Evolutionary conservation across 2,329 filamentous ascomycete species (phyloP).

Genomic region (Colletotrichum noveboracense): DNA sequence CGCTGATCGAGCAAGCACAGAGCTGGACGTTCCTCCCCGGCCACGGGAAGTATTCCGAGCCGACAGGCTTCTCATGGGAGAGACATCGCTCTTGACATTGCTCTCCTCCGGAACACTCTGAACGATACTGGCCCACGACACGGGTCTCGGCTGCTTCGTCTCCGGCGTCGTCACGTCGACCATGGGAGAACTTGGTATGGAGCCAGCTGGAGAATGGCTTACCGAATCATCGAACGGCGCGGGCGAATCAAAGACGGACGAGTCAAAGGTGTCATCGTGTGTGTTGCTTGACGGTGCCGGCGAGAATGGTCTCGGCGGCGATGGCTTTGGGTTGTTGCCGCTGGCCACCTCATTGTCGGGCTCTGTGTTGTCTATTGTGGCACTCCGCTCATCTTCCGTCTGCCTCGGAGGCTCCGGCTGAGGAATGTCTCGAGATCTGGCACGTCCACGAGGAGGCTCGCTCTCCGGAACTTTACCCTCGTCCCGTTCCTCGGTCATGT

Average conservation of each 20-base stretch:
- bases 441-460: not conserved
- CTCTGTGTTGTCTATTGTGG: not conserved
- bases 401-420: not conserved
- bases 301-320: not conserved
- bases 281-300: not conserved
- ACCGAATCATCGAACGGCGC: not conserved
- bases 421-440: not conserved
- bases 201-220: not conserved
- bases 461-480: not conserved
- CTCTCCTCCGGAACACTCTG: not conserved
- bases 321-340: not conserved
- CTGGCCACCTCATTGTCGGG: not conserved
- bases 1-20: not conserved
- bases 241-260: not conserved
- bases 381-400: not conserved
- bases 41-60: not conserved
- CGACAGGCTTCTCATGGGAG: not conserved
- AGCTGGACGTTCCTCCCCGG: not conserved
- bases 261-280: not conserved
- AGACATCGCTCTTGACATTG: not conserved
- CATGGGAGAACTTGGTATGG: not conserved
- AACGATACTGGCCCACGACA: not conserved
- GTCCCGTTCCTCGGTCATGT: not conserved
- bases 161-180: not conserved
- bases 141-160: not conserved